Evolutionary conservation across 2,329 filamentous ascomycete genomes (phyloP).

Genomic region (Penicillium sclerotiorum): DNA sequence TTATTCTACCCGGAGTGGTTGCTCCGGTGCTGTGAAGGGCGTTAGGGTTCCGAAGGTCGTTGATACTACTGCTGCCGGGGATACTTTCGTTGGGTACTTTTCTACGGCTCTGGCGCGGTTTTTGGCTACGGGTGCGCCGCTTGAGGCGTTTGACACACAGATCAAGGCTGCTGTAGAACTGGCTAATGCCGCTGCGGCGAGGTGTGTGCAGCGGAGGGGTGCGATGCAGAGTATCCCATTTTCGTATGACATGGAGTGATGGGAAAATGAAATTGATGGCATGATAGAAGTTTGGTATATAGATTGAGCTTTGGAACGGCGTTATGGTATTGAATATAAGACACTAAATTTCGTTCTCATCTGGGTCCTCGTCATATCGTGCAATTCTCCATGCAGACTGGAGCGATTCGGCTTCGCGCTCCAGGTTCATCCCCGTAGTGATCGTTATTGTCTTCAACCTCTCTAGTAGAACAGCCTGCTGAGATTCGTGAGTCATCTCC

Average conservation of each 20-base stretch:
- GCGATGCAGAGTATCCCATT: constrained; percentile 27
- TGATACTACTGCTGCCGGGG: constrained; percentile 26
- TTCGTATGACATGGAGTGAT: constrained; percentile 22
- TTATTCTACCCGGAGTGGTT: constrained; percentile 22
- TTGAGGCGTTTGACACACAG: constrained; percentile 19
- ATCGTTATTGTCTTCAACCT: constrained; percentile 17
- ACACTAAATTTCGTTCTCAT: constrained; percentile 6
- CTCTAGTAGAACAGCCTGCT: constrained; percentile 22
- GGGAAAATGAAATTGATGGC: not conserved
- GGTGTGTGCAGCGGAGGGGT: constrained; percentile 20
- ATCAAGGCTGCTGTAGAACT: constrained; percentile 18
- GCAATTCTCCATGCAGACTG: constrained; percentile 23
- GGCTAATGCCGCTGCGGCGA: constrained; percentile 23
- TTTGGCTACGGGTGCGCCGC: constrained; percentile 11
- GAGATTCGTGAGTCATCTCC: constrained; percentile 30
- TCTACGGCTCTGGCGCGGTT: constrained; percentile 21
- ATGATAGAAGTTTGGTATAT: not conserved
- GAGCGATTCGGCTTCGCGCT: constrained; percentile 18
- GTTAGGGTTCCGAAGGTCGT: constrained; percentile 23
- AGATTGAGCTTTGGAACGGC: not conserved
- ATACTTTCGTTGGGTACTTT: constrained; percentile 28
- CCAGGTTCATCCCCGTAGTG: constrained; percentile 25
- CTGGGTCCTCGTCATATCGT: constrained; percentile 22
- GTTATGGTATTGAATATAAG: constrained; percentile 11
- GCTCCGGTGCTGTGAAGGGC: constrained; percentile 14